Evolutionary conservation across 805 yeast species (phyloP).

Genomic region (Candida vaughaniae): DNA sequence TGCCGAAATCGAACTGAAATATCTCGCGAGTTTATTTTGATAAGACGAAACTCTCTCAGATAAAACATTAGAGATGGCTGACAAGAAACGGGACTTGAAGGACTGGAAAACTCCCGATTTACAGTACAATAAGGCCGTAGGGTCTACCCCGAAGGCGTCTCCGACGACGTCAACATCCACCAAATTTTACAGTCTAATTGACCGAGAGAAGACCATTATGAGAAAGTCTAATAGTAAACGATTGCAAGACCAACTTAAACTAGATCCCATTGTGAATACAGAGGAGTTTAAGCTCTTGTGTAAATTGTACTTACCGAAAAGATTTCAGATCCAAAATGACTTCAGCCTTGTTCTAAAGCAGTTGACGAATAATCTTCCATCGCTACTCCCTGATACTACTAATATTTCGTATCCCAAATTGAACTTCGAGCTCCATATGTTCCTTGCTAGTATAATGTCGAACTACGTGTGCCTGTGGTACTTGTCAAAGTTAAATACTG

Average conservation of each 20-base stretch:
- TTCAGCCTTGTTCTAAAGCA: slow-evolving; percentile 23
- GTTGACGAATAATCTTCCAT: slow-evolving; percentile 28
- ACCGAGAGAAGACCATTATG: slow-evolving; percentile 6
- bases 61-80: no score
- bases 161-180: slow-evolving; percentile 17
- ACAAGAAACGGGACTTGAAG: no score
- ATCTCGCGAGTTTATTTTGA: not conserved
- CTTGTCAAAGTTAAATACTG: slow-evolving; percentile 27
- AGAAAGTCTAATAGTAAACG: not conserved
- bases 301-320: slow-evolving; percentile 34
- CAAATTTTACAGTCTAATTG: slow-evolving; percentile 12
- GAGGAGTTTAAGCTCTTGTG: slow-evolving; percentile 34
- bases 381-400: slow-evolving; percentile 19
- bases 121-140: slow-evolving; percentile 1
- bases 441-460: slow-evolving; percentile 29
- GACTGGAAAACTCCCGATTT: not conserved
- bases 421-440: slow-evolving; percentile 37
- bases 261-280: slow-evolving; percentile 16
- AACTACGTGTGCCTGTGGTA: slow-evolving; percentile 28
- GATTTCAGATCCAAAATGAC: slow-evolving; percentile 17
- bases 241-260: not conserved
- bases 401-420: slow-evolving; percentile 17
- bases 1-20: not conserved
- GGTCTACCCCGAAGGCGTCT: slow-evolving; percentile 14
- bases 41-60: not conserved